These are phyloP conservation scores for Penicillium cinerascens DNA, from an alignment of 495 filamentous ascomycete species.

Conservation along the genomic window DNA sequence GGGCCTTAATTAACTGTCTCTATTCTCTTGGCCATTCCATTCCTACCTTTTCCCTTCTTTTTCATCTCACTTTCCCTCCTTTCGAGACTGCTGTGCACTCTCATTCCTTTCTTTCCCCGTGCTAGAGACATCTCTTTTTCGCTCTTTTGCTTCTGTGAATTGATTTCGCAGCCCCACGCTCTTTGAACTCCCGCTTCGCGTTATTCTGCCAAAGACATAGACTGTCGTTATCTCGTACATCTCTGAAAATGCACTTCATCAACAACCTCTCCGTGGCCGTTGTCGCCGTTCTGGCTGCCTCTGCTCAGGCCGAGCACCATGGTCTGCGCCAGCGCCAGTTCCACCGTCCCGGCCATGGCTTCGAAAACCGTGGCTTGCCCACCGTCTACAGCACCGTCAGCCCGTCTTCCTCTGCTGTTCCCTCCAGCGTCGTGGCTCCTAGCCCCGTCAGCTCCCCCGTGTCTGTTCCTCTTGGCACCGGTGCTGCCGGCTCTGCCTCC, in stretches of 20 bases:
- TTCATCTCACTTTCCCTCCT: slow-evolving; percentile 9
- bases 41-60: slow-evolving; percentile 21
- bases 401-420: slow-evolving; percentile 2
- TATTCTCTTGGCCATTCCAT: slow-evolving; percentile 8
- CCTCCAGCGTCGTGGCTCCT: background rate
- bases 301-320: slow-evolving; percentile 39
- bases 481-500: slow-evolving; percentile 1
- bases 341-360: slow-evolving; percentile 16
- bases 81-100: slow-evolving; percentile 22
- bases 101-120: slow-evolving; percentile 16
- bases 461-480: slow-evolving; percentile 6
- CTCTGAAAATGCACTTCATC: slow-evolving; percentile 36
- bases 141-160: slow-evolving; percentile 46
- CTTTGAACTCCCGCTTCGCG: slow-evolving; percentile 1
- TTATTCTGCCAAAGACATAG: slow-evolving; percentile 24
- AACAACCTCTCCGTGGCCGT: slow-evolving; percentile 48
- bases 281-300: slow-evolving; percentile 46
- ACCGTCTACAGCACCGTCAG: slow-evolving; percentile 12
- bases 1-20: slow-evolving; percentile 15
- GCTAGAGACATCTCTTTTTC: slow-evolving; percentile 38
- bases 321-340: slow-evolving; percentile 33
- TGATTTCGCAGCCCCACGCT: slow-evolving; percentile 40
- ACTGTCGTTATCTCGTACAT: slow-evolving; percentile 16
- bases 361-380: slow-evolving; percentile 6
- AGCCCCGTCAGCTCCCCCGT: slow-evolving; percentile 13